These are phyloP conservation scores for Atalantia buxifolia DNA, from an alignment of 345 rosid genomes.

Conservation along the genomic window DNA sequence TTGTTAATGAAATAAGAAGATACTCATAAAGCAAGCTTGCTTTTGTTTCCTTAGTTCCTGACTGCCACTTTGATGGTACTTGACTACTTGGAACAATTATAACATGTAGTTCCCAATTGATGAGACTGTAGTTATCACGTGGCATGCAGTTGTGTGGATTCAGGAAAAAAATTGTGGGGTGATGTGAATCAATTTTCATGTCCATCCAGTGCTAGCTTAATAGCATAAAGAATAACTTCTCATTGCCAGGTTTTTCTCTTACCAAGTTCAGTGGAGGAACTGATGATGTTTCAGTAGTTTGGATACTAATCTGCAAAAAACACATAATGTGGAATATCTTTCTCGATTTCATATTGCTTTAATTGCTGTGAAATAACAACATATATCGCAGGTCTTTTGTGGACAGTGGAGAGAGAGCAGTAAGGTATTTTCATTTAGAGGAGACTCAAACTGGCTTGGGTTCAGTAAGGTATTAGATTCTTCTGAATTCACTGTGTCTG, in stretches of 20 bases:
- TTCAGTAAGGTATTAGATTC: constrained; percentile 48
- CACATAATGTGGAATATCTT: not conserved
- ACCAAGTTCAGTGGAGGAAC: not conserved
- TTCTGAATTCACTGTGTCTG: not conserved
- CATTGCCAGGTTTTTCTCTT: not conserved
- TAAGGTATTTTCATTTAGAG: constrained; percentile 56
- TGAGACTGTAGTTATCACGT: not conserved
- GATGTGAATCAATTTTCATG: not conserved
- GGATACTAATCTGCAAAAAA: not conserved
- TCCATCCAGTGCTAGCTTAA: not conserved
- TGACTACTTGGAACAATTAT: not conserved
- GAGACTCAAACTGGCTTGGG: constrained; percentile 78
- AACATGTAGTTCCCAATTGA: not conserved
- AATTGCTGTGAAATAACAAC: not conserved
- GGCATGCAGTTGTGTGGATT: not conserved
- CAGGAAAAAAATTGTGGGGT: not conserved
- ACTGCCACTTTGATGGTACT: not conserved
- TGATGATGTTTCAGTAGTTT: not conserved
- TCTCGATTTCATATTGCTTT: not conserved
- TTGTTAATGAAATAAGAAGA: not conserved
- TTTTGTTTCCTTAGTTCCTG: not conserved
- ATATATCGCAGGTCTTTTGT: constrained; percentile 49
- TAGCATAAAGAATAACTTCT: not conserved
- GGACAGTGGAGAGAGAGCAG: constrained; percentile 43
- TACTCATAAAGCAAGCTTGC: not conserved